Percentiles rank a stretch among this genome's conserved stretches.
Evolutionary conservation across 345 rosid species (phyloP).

Genomic region (Rubroshorea leprosula): DNA sequence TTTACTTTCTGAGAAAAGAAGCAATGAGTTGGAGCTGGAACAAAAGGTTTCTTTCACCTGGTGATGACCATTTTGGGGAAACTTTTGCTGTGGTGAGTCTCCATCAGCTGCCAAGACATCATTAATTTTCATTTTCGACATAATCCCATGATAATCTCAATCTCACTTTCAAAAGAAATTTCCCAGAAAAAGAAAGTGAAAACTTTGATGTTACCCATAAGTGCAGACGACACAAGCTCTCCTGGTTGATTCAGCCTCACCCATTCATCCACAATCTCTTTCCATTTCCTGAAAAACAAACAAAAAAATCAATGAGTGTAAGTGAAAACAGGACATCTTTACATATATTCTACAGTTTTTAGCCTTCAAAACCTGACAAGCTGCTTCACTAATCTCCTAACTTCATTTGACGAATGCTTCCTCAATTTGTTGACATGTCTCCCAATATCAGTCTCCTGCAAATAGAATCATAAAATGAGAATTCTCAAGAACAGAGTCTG

Average conservation of each 20-base stretch:
- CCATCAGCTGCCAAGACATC: slow-evolving; percentile 53
- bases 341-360: background rate
- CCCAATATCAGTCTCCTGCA: slow-evolving; percentile 68
- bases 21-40: slow-evolving; percentile 12
- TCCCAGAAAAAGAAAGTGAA: slow-evolving; percentile 13
- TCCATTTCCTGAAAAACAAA: slow-evolving; percentile 68
- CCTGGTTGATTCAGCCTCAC: slow-evolving; percentile 75
- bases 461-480: slow-evolving; percentile 13
- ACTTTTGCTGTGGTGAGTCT: slow-evolving; percentile 80
- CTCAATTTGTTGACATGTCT: slow-evolving; percentile 55
- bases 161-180: slow-evolving; percentile 14
- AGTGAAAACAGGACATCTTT: background rate
- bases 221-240: slow-evolving; percentile 55
- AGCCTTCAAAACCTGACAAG: slow-evolving; percentile 45
- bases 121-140: slow-evolving; percentile 7
- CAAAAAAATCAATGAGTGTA: background rate
- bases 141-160: slow-evolving; percentile 11
- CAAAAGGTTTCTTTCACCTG: slow-evolving; percentile 48
- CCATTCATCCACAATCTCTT: slow-evolving; percentile 92
- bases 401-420: slow-evolving; percentile 53
- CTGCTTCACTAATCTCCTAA: slow-evolving; percentile 55
- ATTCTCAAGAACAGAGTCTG: slow-evolving; percentile 5
- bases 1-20: slow-evolving; percentile 19
- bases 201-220: slow-evolving; percentile 52
- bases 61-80: slow-evolving; percentile 66